phyloP scores from a whole-genome alignment of 2,329 filamentous ascomycete genomes.

The Karstenula rhodostoma region DNA sequence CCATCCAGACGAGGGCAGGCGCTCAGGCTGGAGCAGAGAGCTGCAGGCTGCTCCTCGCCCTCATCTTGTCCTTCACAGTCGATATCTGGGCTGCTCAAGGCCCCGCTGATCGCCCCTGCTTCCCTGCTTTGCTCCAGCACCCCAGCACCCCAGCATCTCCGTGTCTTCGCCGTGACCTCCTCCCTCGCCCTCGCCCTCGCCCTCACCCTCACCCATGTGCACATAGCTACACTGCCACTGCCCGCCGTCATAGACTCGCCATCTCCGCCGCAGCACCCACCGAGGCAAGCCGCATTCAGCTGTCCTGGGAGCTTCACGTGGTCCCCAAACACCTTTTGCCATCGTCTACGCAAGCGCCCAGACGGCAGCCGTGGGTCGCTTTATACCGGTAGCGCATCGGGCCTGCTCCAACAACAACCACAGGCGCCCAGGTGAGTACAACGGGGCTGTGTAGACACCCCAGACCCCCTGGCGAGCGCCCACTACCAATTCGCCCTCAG shows the following conservation, averaged over 20 bases:
- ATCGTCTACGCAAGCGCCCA: slow-evolving; percentile 11
- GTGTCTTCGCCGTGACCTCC: background rate
- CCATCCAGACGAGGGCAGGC: background rate
- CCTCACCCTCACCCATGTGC: slow-evolving; percentile 1
- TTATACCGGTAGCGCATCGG: background rate
- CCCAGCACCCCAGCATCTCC: background rate
- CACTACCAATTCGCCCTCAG: slow-evolving; percentile 6
- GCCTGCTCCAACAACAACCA: slow-evolving; percentile 4
- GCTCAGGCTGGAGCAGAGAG: background rate
- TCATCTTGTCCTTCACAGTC: background rate
- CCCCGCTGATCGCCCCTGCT: slow-evolving; percentile 4
- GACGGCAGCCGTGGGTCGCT: slow-evolving; percentile 9
- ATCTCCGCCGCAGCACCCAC: slow-evolving; percentile 4
- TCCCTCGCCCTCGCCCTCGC: too few relatives aligned
- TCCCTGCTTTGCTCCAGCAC: too few relatives aligned
- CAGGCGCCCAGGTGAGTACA: slow-evolving; percentile 11
- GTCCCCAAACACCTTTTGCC: background rate
- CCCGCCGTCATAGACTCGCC: slow-evolving; percentile 8
- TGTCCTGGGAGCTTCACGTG: slow-evolving; percentile 10
- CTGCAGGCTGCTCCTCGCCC: background rate
- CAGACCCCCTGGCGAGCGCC: background rate
- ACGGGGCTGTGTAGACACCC: slow-evolving; percentile 3
- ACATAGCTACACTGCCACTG: slow-evolving; percentile 10
- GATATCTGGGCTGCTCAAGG: background rate
- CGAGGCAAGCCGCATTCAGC: slow-evolving; percentile 7